Evolutionary conservation across 345 rosid genomes (phyloP), one percentile per base, ranked within the genome.

Genomic region (Draba incana): DNA sequence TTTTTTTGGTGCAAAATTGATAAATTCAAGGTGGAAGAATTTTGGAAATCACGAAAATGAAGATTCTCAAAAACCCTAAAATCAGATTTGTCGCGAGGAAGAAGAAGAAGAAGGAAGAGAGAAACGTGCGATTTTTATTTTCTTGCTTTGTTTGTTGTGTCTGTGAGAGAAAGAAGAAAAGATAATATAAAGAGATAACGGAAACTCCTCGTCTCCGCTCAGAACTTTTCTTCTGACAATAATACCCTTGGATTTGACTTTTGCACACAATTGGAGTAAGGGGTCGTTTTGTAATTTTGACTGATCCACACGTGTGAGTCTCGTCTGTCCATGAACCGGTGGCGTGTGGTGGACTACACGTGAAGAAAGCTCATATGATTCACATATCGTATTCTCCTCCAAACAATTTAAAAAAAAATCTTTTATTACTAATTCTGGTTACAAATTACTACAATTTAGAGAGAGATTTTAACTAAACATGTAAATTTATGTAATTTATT

Each of bases 171-270:
- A 72, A 80, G 67, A 69, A 31, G 55, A 75, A 72, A 52, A n/a
- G n/a, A n/a, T n/a, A n/a, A n/a, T 16, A 63, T 27, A 56, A 61
- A 68, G 69, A 82, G 95, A 85, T 85, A 85, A 91, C 96, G 83
- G 85, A 83, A 86, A 88, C 87, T 80, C 76, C 82, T 82, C 89
- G 67, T 80, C 85, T 76, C 76, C 84, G 75, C 83, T 82, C 84
- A 74, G 27, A 60, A 10, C 63, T 60, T 65, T 75, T 7, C 2
- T 16, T 44, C 3, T 68, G 50, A 61, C 78, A 3, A 68, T 1
- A 45, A 2, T 75, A 31, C 57, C 78, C 78, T 46, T 68, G 0
- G 11, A 10, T 61, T 60, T 75, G 64, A 68, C 74, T 62, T 61
- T 58, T 8, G 54, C 1, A 50, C 48, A 73, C 47, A 8, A 48